Conservation (phyloP, 179 eudicot genomes). For the Patellifolia procumbens region DNA sequence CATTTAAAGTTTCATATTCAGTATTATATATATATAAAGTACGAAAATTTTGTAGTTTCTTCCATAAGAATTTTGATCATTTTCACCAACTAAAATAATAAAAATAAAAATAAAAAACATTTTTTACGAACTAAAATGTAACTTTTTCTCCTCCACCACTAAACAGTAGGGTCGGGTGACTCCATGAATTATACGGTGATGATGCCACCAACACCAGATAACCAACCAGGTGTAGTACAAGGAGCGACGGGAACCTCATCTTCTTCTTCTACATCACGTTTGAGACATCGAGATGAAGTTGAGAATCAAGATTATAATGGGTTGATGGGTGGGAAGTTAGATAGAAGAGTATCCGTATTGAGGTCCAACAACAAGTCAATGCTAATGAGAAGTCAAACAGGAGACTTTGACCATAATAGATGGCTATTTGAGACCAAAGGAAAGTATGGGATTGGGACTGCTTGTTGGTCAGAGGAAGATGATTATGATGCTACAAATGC, state of each 20-base stretch:
- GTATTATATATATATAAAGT: too few relatives aligned
- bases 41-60: too few relatives aligned
- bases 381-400: conserved; percentile 73
- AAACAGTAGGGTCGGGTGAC: conserved; percentile 26
- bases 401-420: conserved; percentile 85
- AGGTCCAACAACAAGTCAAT: conserved; percentile 64
- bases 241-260: conserved; percentile 18
- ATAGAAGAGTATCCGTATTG: conserved; percentile 62
- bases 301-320: conserved; percentile 18
- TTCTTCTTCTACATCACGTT: conserved; percentile 24
- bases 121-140: too few relatives aligned
- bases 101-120: too few relatives aligned
- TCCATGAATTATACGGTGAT: conserved; percentile 59
- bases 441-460: conserved; percentile 85
- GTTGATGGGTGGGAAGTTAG: conserved; percentile 39
- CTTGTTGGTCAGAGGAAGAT: conserved; percentile 73
- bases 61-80: too few relatives aligned
- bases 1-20: too few relatives aligned
- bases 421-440: conserved; percentile 92
- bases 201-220: conserved; percentile 83
- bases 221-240: conserved; percentile 43
- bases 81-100: too few relatives aligned
- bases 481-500: conserved; percentile 46
- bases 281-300: conserved; percentile 27
- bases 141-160: too few relatives aligned